Conservation (phyloP, 2,329 filamentous ascomycete species). For the Herpotrichia juniperi region DNA sequence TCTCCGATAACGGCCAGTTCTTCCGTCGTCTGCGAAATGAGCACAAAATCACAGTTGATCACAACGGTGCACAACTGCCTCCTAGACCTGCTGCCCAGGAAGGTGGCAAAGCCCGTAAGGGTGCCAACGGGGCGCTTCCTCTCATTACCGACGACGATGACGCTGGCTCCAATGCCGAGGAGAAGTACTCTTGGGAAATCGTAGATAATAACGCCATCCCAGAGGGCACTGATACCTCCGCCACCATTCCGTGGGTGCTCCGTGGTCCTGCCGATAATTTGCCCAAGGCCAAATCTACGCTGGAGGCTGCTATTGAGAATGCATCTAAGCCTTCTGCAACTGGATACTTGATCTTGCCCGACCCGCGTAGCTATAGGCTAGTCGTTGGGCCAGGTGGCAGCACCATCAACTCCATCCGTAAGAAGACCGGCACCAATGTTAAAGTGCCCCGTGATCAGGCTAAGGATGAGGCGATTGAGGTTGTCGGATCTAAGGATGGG, state of each 20-base stretch:
- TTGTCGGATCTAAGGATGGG: constrained; percentile 78
- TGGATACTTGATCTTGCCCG: constrained; percentile 88
- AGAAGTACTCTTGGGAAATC: constrained; percentile 83
- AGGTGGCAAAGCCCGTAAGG: constrained; percentile 52
- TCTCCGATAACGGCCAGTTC: constrained; percentile 89
- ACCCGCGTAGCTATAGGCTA: constrained; percentile 85
- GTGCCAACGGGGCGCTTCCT: constrained; percentile 67
- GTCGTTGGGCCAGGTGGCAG: constrained; percentile 88
- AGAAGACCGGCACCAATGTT: constrained; percentile 91
- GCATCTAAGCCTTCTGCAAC: constrained; percentile 72
- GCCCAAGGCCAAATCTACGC: constrained; percentile 76
- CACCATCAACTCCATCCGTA: constrained; percentile 91
- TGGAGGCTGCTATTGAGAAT: constrained; percentile 75
- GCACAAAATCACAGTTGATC: constrained; percentile 87
- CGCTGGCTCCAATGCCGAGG: constrained; percentile 59
- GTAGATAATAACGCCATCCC: constrained; percentile 65
- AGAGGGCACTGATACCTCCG: constrained; percentile 58
- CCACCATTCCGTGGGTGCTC: constrained; percentile 86
- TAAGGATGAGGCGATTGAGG: constrained; percentile 83
- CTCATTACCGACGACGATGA: constrained; percentile 94
- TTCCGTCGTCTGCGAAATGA: constrained; percentile 90
- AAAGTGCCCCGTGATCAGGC: constrained; percentile 85
- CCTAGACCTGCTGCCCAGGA: constrained; percentile 65
- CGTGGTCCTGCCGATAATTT: constrained; percentile 79
- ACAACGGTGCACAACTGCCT: constrained; percentile 80